Conservation (phyloP, 2,329 filamentous ascomycete species). For the Curvularia verruculosa region DNA sequence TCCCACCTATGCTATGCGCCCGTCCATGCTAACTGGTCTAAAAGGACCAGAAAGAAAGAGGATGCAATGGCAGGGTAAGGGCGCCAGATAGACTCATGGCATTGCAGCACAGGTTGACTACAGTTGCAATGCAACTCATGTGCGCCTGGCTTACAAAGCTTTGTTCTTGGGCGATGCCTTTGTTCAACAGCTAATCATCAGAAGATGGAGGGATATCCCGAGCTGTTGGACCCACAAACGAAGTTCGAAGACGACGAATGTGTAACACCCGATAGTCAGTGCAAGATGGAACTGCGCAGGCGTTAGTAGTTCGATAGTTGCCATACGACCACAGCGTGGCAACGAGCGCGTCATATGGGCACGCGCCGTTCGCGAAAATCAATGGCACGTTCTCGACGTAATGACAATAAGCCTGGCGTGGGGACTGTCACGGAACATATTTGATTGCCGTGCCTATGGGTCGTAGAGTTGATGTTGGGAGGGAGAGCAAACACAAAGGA, state of each 20-base stretch:
- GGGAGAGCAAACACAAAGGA: neutral
- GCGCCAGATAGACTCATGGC: slow-evolving; percentile 42
- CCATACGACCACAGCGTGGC: neutral
- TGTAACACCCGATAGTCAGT: slow-evolving; percentile 26
- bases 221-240: slow-evolving; percentile 42
- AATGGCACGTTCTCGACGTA: neutral
- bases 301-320: neutral
- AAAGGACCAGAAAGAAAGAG: slow-evolving; percentile 27
- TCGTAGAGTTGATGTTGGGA: neutral
- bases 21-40: slow-evolving; percentile 30
- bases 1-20: slow-evolving; percentile 34
- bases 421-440: neutral
- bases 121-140: slow-evolving; percentile 22
- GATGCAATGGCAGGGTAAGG: slow-evolving; percentile 34
- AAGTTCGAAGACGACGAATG: slow-evolving; percentile 31
- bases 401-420: too few species aligned
- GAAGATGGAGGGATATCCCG: slow-evolving; percentile 26
- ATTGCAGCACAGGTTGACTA: slow-evolving; percentile 12
- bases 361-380: neutral
- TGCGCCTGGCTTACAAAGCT: slow-evolving; percentile 11
- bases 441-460: neutral
- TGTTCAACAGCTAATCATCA: slow-evolving; percentile 43
- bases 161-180: slow-evolving; percentile 47
- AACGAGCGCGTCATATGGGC: neutral
- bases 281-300: neutral